Evolutionary conservation across 2,329 filamentous ascomycete species (phyloP).

Genomic region (Talaromyces sp.): DNA sequence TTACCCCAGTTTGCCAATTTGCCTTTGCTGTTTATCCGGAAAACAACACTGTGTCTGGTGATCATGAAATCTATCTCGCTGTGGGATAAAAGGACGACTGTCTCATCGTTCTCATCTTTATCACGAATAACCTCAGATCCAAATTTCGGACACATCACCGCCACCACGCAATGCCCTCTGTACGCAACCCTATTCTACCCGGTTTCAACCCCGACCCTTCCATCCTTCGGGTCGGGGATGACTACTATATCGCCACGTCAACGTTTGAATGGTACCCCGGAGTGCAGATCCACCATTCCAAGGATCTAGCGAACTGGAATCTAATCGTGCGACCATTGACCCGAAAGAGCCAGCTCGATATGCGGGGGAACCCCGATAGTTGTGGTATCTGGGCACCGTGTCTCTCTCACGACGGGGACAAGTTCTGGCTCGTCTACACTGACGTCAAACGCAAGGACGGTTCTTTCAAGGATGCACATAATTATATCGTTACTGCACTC

Average conservation of each 20-base stretch:
- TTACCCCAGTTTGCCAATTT: conserved; percentile 1
- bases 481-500: conserved; percentile 44
- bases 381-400: conserved; percentile 46
- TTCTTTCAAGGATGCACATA: conserved; percentile 61
- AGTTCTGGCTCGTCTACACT: conserved; percentile 45
- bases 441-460: conserved; percentile 61
- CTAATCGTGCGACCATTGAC: conserved; percentile 28
- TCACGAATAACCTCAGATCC: neutral
- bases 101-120: neutral
- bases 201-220: conserved; percentile 62
- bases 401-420: conserved; percentile 42
- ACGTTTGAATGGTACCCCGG: conserved; percentile 60
- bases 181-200: conserved; percentile 54
- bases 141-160: neutral
- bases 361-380: conserved; percentile 25
- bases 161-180: conserved; percentile 11
- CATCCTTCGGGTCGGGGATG: conserved; percentile 45
- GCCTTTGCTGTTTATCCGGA: neutral
- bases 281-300: conserved; percentile 56
- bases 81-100: neutral
- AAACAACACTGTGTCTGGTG: too few species aligned
- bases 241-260: conserved; percentile 58
- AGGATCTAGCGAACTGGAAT: conserved; percentile 38
- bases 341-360: conserved; percentile 24
- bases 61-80: neutral